phyloP scores from a whole-genome alignment of 768 basidiomycete species.

The Russula vinacea region DNA sequence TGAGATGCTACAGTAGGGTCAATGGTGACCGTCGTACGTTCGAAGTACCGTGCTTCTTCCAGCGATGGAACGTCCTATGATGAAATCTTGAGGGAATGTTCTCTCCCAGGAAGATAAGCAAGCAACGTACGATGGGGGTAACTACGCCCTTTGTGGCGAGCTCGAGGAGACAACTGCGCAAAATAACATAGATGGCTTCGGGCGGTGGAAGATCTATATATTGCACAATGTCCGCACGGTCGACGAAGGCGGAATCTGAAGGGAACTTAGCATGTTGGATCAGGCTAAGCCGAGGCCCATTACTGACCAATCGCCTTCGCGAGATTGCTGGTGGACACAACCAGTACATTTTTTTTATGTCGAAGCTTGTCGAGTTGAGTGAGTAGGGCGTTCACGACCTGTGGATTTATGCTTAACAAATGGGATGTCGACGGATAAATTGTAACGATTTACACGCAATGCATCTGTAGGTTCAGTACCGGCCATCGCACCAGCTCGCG shows the following conservation, averaged over 20 bases:
- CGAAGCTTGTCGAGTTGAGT: slow-evolving; percentile 96
- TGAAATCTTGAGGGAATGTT: neutral
- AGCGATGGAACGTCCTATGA: slow-evolving; percentile 60
- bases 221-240: slow-evolving; percentile 95
- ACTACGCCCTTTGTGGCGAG: slow-evolving; percentile 75
- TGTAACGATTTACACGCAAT: slow-evolving; percentile 57
- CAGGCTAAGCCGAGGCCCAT: neutral
- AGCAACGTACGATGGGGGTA: slow-evolving; percentile 49
- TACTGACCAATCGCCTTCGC: slow-evolving; percentile 84
- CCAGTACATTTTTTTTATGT: slow-evolving; percentile 87
- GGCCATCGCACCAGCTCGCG: slow-evolving; percentile 89
- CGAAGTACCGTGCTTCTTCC: slow-evolving; percentile 58
- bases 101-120: neutral
- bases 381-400: slow-evolving; percentile 97
- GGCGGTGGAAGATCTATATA: slow-evolving; percentile 88
- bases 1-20: slow-evolving; percentile 38
- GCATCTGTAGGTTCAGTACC: slow-evolving; percentile 97
- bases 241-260: slow-evolving; percentile 90
- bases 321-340: slow-evolving; percentile 96
- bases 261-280: slow-evolving; percentile 6
- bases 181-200: slow-evolving; percentile 91
- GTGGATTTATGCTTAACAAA: slow-evolving; percentile 4
- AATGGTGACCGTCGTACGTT: slow-evolving; percentile 34
- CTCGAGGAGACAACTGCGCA: slow-evolving; percentile 77
- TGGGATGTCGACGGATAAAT: neutral